Evolutionary conservation across 495 filamentous ascomycete species (phyloP), one percentile per base, ranked within the genome.

Genomic region (Thozetella sp.): DNA sequence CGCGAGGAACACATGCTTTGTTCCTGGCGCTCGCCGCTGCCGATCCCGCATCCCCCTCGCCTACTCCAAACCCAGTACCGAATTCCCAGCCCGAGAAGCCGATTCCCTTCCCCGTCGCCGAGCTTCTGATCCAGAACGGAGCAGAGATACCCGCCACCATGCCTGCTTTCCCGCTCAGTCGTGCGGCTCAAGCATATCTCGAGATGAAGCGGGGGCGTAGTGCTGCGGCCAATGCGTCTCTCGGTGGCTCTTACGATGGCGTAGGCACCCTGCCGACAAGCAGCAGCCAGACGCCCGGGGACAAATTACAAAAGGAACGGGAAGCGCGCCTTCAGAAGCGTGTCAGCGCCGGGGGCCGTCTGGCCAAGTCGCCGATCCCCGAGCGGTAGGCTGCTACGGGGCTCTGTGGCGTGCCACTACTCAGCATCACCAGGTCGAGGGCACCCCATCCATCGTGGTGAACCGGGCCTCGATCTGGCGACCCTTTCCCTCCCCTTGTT

Each of bases 11-110:
- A 0, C 93, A 96, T 68, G 87, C 90, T 2, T 81, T 97, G 40
- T 97, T 92, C 77, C 81, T 99, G 17, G 95, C 95, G 22, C 88
- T 99, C 17, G 91, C 91, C n/a, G 93, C 94, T 1, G 93, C 95
- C 0, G 95, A 99, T 63, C 95, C 94, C 10, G 92, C 93, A 20
- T 79, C 87, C 0, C 90, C 91, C 0, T 80, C 80, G 25, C 76
- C 78, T n/a, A n/a, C n/a, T n/a, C n/a, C n/a, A n/a, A 62, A 70
- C 4, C 68, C 73, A 1, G 65, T 63, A 13, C n/a, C 55, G 51
- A 64, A 30, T 52, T 74, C 23, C 61, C 75, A 74, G 0, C 67
- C 78, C 15, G 58, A 70, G 17, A 80, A 79, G 53, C 58, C 66
- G 2, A 66, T 78, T 15, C 76, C 82, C 2, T 99, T 97, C 73